Evolutionary conservation across 176 grass and related monocot genomes (phyloP).

Genomic region (Rhipidocladum racemiflorum): DNA sequence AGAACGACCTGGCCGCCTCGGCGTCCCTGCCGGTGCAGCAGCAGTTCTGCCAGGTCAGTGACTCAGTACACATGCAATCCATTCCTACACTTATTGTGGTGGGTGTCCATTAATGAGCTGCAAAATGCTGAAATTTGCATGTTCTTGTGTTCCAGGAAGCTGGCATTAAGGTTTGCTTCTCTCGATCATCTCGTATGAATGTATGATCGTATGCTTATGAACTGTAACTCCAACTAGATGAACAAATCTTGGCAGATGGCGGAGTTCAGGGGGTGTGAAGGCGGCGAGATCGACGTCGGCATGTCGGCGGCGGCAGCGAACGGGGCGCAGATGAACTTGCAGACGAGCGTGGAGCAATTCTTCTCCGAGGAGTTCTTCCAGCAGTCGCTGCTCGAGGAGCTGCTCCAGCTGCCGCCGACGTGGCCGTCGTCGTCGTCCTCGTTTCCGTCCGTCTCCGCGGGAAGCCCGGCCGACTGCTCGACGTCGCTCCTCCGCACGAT

Average conservation of each 20-base stretch:
- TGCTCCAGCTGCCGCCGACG: slow-evolving; percentile 38
- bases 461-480: slow-evolving; percentile 49
- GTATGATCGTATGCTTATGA: neutral
- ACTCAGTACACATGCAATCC: neutral
- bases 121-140: neutral
- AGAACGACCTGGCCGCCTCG: slow-evolving; percentile 34
- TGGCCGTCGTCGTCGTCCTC: slow-evolving; percentile 49
- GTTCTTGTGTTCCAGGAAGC: slow-evolving; percentile 64
- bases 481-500: slow-evolving; percentile 29
- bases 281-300: slow-evolving; percentile 88
- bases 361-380: slow-evolving; percentile 82
- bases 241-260: slow-evolving; percentile 41
- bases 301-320: slow-evolving; percentile 16
- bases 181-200: neutral
- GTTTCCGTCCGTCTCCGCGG: slow-evolving; percentile 40
- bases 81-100: neutral
- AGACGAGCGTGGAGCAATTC: slow-evolving; percentile 53
- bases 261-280: slow-evolving; percentile 72
- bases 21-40: slow-evolving; percentile 52
- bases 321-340: neutral
- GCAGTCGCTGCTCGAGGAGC: slow-evolving; percentile 45
- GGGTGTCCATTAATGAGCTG: neutral
- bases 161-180: slow-evolving; percentile 63
- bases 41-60: slow-evolving; percentile 70
- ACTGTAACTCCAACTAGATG: neutral